These are phyloP conservation scores for Calvatia gigantea DNA, from an alignment of 768 basidiomycete genomes.

Conservation along the genomic window DNA sequence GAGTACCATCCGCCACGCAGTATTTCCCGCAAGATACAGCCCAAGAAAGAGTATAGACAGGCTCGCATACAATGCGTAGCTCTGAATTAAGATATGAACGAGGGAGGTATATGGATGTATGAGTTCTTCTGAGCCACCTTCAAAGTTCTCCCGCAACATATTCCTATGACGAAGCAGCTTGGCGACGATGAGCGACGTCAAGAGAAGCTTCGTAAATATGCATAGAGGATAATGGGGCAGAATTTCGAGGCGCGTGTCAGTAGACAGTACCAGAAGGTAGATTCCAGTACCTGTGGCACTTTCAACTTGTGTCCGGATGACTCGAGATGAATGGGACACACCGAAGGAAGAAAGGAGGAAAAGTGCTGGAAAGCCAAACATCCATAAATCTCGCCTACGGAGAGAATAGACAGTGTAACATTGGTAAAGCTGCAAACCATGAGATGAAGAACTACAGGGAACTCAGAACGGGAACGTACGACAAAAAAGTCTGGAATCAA, in stretches of 20 bases:
- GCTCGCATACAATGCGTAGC: not conserved
- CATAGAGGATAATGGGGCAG: not conserved
- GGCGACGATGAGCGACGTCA: not conserved
- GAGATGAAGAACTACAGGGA: no score
- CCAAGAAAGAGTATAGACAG: not conserved
- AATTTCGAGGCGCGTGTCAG: not conserved
- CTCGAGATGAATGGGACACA: not conserved
- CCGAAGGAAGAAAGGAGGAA: not conserved
- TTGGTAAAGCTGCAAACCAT: not conserved
- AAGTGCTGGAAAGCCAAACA: not conserved
- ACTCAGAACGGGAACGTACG: not conserved
- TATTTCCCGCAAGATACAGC: not conserved
- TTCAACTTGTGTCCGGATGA: not conserved
- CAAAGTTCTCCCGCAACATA: not conserved
- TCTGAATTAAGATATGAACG: not conserved
- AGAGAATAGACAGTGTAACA: not conserved
- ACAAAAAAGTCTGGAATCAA: not conserved
- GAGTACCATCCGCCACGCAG: not conserved
- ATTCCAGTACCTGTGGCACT: not conserved
- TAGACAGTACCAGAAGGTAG: not conserved
- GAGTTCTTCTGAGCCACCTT: not conserved
- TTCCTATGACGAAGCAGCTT: not conserved
- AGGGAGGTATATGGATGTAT: not conserved
- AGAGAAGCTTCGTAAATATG: not conserved
- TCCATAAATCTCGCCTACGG: not conserved